Percentiles rank a stretch among this genome's conserved stretches.
phyloP scores from a whole-genome alignment of 2,329 filamentous ascomycete species.

The Onygena corvina region DNA sequence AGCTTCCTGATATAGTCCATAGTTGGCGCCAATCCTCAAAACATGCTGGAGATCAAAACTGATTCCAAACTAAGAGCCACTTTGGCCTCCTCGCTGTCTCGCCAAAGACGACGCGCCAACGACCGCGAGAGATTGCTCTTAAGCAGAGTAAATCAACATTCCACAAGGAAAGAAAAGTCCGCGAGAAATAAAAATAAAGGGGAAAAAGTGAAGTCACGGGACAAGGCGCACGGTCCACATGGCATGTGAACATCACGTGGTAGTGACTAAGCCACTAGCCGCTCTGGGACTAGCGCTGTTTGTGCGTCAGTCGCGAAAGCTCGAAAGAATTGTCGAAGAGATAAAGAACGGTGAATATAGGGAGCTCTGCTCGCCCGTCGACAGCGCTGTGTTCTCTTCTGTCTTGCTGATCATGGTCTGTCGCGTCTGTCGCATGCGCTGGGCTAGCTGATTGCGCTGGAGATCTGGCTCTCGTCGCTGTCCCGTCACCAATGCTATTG shows the following conservation, averaged over 20 bases:
- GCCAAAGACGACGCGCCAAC: too few species aligned
- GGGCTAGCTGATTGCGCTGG: not conserved
- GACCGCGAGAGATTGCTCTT: too few species aligned
- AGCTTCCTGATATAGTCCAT: slow-evolving; percentile 1
- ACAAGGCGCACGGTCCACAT: too few species aligned
- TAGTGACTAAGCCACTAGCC: not conserved
- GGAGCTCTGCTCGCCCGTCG: not conserved
- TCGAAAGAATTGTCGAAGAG: not conserved
- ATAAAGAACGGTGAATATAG: not conserved
- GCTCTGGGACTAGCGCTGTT: not conserved
- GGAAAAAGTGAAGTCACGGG: not conserved
- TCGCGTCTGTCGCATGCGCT: not conserved
- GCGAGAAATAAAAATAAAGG: not conserved
- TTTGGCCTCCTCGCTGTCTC: not conserved
- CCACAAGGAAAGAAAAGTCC: not conserved
- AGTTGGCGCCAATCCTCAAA: not conserved
- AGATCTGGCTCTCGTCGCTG: not conserved
- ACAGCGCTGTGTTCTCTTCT: not conserved
- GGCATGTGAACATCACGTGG: not conserved
- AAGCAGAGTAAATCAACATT: too few species aligned
- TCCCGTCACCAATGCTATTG: not conserved
- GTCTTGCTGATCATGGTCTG: not conserved
- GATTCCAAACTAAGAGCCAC: not conserved
- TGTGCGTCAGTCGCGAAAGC: slow-evolving; percentile 5
- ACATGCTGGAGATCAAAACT: not conserved